Evolutionary conservation across 192 early-diverging fungal genomes (phyloP), one percentile per base, ranked within the genome.

Genomic region (Anaeromyces robustus): DNA sequence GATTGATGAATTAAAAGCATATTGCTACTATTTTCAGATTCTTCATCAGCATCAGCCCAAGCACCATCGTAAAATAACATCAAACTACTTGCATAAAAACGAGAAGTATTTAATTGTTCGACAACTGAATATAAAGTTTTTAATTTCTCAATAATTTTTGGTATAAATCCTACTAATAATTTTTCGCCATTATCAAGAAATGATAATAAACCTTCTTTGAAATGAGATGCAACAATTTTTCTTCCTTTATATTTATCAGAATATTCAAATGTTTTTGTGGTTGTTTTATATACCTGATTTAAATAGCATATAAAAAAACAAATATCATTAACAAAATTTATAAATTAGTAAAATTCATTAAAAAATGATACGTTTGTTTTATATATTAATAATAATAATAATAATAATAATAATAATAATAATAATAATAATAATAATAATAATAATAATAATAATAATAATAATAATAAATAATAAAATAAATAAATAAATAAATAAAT

Each of bases 191-290:
- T 94, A 84, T 96, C 93, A 29, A 99, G 85, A 78, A 94, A 99
- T 68, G 92, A 90, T 1, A 92, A 84, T 9, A 99, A 86, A 0
- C 93, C 89, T 31, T 92, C 87, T 80, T 91, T 90, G 68, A 99
- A 94, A 18, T 93, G 93, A 59, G 90, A 88, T 31, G 89, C 87
- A 79, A 93, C 92, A 78, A 99, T 88, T 29, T 90, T 91, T 11
- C 98, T 89, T 19, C 98, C 98, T 81, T 94, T 94, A 85, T 99
- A 99, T 86, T 99, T 99, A 88, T 97, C 94, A 82, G 96, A 91
- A 84, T 95, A 97, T 77, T 92, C 80, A 85, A 92, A 98, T 29
- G 88, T 88, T 29, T 92, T 82, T 4, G 89, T 92, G 28, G 89
- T 88, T 16, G 85, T 84, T 79, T 96, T 95, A 86, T 94, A 99